These are phyloP conservation scores for Suillus hirtellus DNA, from an alignment of 768 basidiomycete genomes.

Conservation along the genomic window DNA sequence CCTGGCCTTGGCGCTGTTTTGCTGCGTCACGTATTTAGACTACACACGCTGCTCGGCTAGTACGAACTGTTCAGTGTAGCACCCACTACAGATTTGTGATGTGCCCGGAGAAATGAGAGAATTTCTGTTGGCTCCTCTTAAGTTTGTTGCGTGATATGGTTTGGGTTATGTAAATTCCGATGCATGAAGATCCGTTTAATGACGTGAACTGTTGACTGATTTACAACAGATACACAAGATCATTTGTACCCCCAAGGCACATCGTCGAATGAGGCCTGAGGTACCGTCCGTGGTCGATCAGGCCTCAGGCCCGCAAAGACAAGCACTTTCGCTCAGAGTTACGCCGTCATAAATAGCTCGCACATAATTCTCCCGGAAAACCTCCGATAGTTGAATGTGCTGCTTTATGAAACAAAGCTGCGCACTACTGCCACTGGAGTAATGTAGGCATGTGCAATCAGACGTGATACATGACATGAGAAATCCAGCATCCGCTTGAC, in stretches of 20 bases:
- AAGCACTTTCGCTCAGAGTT: background rate
- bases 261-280: background rate
- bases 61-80: conserved; percentile 1
- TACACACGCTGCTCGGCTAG: background rate
- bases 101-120: background rate
- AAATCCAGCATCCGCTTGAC: background rate
- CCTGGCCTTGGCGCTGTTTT: background rate
- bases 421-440: background rate
- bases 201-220: background rate
- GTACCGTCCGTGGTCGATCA: background rate
- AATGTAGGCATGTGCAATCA: too few relatives aligned
- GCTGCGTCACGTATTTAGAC: background rate
- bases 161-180: background rate
- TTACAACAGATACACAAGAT: background rate
- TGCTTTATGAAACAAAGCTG: background rate
- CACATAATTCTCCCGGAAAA: background rate
- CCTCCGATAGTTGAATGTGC: background rate
- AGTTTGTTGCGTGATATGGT: background rate
- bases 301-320: background rate
- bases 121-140: background rate
- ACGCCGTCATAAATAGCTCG: background rate
- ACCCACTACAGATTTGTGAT: background rate
- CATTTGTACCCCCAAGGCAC: background rate
- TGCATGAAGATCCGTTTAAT: background rate
- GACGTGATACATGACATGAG: background rate